Conservation (phyloP, 176 grass and related monocot species). For the Zea mays region Zm-B73-REFERENCE-NAM-5.0 NC_050102.1:170791501-170792000, state of each 20-base stretch:
- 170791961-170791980: neutral
- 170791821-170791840: neutral
- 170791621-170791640: neutral
- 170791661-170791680: constrained; percentile 15
- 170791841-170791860: constrained; percentile 3
- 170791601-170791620: constrained; percentile 4
- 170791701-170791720: constrained; percentile 22
- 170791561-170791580: constrained; percentile 8
- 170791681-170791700: constrained; percentile 27
- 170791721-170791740: neutral
- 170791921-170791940: neutral
- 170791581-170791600: neutral
- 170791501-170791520: constrained; percentile 22
- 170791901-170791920: constrained; percentile 5
- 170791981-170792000: neutral
- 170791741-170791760: neutral
- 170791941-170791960: neutral
- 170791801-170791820: neutral
- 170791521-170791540: constrained; percentile 29
- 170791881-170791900: neutral
- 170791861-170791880: constrained; percentile 3
- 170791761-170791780: neutral
- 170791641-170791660: constrained; percentile 9
- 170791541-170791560: constrained; percentile 5
- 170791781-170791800: constrained; percentile 28